These are phyloP conservation scores for Colletotrichum sansevieriae DNA, from an alignment of 2,329 filamentous ascomycete species.

Conservation along the genomic window DNA sequence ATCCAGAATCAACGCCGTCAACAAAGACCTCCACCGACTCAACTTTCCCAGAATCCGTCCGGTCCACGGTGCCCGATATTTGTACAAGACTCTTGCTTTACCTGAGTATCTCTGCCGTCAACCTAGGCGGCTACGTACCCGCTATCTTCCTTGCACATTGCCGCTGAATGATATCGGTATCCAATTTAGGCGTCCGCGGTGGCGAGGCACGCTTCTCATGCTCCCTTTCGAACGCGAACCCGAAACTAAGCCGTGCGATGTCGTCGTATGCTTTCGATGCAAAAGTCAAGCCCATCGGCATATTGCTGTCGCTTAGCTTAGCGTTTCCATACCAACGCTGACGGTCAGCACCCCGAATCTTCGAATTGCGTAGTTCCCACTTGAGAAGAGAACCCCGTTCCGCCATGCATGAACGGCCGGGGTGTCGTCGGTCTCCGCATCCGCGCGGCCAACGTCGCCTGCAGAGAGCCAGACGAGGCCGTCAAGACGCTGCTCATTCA, in stretches of 20 bases:
- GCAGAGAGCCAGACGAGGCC: constrained; percentile 9
- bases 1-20: neutral
- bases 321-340: constrained; percentile 46
- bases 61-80: constrained; percentile 2
- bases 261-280: constrained; percentile 46
- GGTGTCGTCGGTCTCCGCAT: constrained; percentile 4
- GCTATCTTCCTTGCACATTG: neutral
- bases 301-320: constrained; percentile 43
- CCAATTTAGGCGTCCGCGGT: neutral
- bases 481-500: neutral
- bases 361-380: constrained; percentile 44
- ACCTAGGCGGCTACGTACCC: neutral
- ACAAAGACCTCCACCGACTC: constrained; percentile 15
- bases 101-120: neutral
- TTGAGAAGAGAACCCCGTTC: constrained; percentile 36
- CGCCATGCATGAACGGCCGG: constrained; percentile 55
- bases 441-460: constrained; percentile 13
- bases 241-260: constrained; percentile 44
- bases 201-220: constrained; percentile 1
- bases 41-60: neutral
- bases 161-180: constrained; percentile 2
- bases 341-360: constrained; percentile 48
- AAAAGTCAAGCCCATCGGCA: constrained; percentile 48
- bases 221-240: constrained; percentile 45
- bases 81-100: neutral